These are phyloP conservation scores for Infundibulicybe gibba DNA, from an alignment of 768 basidiomycete species.

Conservation along the genomic window DNA sequence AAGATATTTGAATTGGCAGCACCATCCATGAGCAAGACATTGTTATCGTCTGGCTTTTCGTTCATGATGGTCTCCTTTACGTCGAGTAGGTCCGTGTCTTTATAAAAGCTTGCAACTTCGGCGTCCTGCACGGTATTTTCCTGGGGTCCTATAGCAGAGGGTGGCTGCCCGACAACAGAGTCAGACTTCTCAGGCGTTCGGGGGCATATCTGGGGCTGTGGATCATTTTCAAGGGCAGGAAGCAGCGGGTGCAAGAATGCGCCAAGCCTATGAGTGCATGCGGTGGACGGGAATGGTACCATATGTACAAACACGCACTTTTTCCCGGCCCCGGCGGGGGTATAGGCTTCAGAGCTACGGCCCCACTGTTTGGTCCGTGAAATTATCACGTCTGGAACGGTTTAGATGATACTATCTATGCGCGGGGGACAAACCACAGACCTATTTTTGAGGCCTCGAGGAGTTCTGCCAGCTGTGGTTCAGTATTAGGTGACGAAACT, in stretches of 20 bases:
- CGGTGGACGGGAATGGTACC: background rate
- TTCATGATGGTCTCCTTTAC: slow-evolving; percentile 41
- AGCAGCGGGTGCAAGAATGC: background rate
- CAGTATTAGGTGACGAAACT: slow-evolving; percentile 45
- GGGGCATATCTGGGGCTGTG: background rate
- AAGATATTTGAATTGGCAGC: background rate
- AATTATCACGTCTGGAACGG: slow-evolving; percentile 42
- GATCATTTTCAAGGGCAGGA: background rate
- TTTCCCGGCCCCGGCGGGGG: slow-evolving; percentile 24
- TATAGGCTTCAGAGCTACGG: slow-evolving; percentile 20
- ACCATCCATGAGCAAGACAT: slow-evolving; percentile 57
- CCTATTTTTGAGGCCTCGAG: slow-evolving; percentile 48
- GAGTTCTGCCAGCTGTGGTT: slow-evolving; percentile 32
- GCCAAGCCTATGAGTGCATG: too few species aligned
- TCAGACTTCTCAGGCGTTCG: background rate
- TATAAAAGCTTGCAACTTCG: slow-evolving; percentile 13
- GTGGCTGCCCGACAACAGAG: slow-evolving; percentile 18
- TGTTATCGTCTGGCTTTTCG: slow-evolving; percentile 53
- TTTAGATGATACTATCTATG: background rate
- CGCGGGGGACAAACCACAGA: slow-evolving; percentile 14
- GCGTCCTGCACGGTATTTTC: slow-evolving; percentile 21
- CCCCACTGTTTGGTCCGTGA: slow-evolving; percentile 50
- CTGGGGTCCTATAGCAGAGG: slow-evolving; percentile 7
- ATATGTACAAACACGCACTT: slow-evolving; percentile 13
- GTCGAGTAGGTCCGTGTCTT: slow-evolving; percentile 3